Conservation (phyloP, 2,329 filamentous ascomycete genomes). For the Cytospora piceicola region DNA sequence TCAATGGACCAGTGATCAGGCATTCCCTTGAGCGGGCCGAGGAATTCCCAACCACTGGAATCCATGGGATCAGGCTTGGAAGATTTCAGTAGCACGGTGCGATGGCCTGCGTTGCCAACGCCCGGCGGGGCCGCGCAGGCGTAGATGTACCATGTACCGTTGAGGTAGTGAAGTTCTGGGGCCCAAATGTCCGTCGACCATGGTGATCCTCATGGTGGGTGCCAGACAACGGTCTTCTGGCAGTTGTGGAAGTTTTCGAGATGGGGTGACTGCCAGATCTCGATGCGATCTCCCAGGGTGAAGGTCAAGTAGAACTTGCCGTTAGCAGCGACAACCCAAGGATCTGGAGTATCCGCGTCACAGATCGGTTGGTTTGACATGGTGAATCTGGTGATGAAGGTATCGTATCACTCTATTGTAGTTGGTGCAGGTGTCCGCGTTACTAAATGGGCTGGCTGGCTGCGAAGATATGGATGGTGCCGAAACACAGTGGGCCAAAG, state of each 20-base stretch:
- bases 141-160: conserved; percentile 29
- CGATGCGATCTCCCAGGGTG: conserved; percentile 40
- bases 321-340: conserved; percentile 37
- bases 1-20: conserved; percentile 34
- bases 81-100: conserved; percentile 27
- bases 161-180: conserved; percentile 22
- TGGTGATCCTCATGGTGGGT: conserved; percentile 21
- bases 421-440: not conserved
- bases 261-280: conserved; percentile 40
- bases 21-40: conserved; percentile 32
- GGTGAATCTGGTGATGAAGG: not conserved
- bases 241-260: conserved; percentile 40
- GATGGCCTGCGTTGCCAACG: conserved; percentile 25
- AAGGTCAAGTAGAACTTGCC: conserved; percentile 36
- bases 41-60: conserved; percentile 31
- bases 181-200: conserved; percentile 25
- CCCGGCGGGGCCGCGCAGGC: conserved; percentile 24
- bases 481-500: not conserved
- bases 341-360: conserved; percentile 39
- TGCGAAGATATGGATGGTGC: not conserved
- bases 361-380: conserved; percentile 40
- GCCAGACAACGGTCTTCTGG: conserved; percentile 31
- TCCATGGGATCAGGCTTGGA: conserved; percentile 26
- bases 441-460: not conserved
- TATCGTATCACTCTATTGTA: not conserved